A percentile compares a stretch with the other conserved stretches of the same genome.
phyloP scores from a whole-genome alignment of 1,284 basidiomycete genomes.

The Leccinum proliferum region DNA sequence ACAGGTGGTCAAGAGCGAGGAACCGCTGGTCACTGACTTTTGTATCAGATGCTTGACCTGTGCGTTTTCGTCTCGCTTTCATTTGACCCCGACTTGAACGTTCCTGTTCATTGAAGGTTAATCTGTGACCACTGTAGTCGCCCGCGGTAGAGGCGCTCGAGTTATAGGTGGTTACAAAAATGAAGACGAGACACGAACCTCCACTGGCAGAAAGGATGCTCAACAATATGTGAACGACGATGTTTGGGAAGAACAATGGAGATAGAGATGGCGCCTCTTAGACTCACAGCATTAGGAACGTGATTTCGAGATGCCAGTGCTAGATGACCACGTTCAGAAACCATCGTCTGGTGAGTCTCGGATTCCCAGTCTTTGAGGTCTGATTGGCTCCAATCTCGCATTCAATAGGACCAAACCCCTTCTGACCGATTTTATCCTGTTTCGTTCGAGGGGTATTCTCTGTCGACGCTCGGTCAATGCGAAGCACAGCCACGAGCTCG shows the following conservation, averaged over 20 bases:
- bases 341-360: conserved; percentile 33
- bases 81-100: neutral
- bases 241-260: conserved; percentile 60
- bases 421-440: conserved; percentile 67
- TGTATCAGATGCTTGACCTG: conserved; percentile 63
- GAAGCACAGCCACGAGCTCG: conserved; percentile 77
- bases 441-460: conserved; percentile 79
- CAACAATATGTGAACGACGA: conserved; percentile 33
- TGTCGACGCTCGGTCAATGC: conserved; percentile 62
- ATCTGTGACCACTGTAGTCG: conserved; percentile 83
- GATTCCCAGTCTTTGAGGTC: neutral
- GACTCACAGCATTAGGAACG: conserved; percentile 46
- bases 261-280: conserved; percentile 62
- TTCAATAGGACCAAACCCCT: conserved; percentile 48
- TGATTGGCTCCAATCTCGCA: neutral
- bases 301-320: conserved; percentile 38
- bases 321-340: conserved; percentile 28
- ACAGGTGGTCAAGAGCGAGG: conserved; percentile 48
- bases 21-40: conserved; percentile 48
- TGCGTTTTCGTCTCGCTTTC: conserved; percentile 24
- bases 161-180: conserved; percentile 34
- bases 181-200: neutral
- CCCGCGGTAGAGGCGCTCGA: conserved; percentile 74
- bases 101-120: conserved; percentile 77
- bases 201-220: conserved; percentile 6